A percentile compares a stretch with the other conserved stretches of the same genome.
phyloP scores from a whole-genome alignment of 2,329 filamentous ascomycete genomes.

The Sodiomyces alkalinus region DNA sequence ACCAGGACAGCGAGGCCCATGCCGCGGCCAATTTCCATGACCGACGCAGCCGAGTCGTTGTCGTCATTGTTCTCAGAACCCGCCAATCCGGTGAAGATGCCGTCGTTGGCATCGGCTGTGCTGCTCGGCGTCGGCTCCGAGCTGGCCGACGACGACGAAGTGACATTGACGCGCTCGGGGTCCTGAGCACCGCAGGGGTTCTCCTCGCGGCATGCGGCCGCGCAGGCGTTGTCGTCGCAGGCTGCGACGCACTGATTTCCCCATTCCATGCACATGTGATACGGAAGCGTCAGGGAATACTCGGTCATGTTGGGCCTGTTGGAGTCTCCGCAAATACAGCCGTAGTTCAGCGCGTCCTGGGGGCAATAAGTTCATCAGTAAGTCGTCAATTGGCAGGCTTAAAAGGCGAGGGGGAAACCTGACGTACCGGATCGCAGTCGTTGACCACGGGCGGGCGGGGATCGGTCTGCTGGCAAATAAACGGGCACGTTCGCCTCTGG shows the following conservation, averaged over 20 bases:
- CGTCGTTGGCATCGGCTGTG: conserved; percentile 16
- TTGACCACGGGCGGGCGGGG: conserved; percentile 41
- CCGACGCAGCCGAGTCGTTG: conserved; percentile 14
- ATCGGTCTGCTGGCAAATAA: conserved; percentile 52
- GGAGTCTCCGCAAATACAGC: conserved; percentile 56
- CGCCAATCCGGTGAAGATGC: conserved; percentile 20
- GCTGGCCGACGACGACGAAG: conserved; percentile 26
- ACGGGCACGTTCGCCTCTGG: conserved; percentile 49
- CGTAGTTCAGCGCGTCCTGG: conserved; percentile 47
- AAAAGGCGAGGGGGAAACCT: background rate
- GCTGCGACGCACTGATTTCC: conserved; percentile 48
- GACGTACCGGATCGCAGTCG: conserved; percentile 49
- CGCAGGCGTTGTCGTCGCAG: conserved; percentile 42
- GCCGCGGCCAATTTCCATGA: conserved; percentile 18
- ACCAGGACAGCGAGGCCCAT: conserved; percentile 23
- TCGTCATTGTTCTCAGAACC: conserved; percentile 6
- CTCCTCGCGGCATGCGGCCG: conserved; percentile 44
- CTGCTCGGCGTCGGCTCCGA: conserved; percentile 17
- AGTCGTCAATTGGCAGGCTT: background rate
- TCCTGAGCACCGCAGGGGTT: conserved; percentile 58
- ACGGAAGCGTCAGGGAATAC: conserved; percentile 66
- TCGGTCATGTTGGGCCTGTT: conserved; percentile 56
- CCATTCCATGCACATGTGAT: conserved; percentile 59
- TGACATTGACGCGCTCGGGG: conserved; percentile 44
- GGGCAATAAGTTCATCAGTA: background rate